Evolutionary conservation across 768 basidiomycete genomes (phyloP).

Genomic region (Amanita brunnescens): DNA sequence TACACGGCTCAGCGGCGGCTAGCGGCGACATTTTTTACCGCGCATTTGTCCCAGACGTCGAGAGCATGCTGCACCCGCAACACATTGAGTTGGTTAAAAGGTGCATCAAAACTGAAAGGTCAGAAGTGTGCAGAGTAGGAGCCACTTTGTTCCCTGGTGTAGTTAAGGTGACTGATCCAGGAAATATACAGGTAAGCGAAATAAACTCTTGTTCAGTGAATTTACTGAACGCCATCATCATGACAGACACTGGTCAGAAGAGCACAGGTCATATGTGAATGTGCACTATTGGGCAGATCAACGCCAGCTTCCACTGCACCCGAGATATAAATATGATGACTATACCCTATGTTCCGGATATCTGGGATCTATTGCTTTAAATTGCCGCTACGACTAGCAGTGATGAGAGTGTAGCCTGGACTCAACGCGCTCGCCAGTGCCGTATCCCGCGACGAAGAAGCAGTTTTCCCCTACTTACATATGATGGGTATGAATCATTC

Average conservation of each 20-base stretch:
- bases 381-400: slow-evolving; percentile 53
- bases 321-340: background rate
- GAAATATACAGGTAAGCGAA: slow-evolving; percentile 40
- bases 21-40: slow-evolving; percentile 76
- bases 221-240: slow-evolving; percentile 3
- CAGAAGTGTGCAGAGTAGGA: slow-evolving; percentile 68
- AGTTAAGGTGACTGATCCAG: slow-evolving; percentile 56
- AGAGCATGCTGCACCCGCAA: slow-evolving; percentile 59
- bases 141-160: slow-evolving; percentile 84
- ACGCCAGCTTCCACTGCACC: slow-evolving; percentile 2
- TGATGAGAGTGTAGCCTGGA: slow-evolving; percentile 80
- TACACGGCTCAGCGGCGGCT: slow-evolving; percentile 58
- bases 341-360: slow-evolving; percentile 11
- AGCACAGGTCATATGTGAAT: slow-evolving; percentile 84
- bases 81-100: slow-evolving; percentile 83
- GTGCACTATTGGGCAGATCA: slow-evolving; percentile 42
- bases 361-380: slow-evolving; percentile 15
- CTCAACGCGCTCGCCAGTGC: too few relatives aligned
- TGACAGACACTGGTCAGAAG: slow-evolving; percentile 61
- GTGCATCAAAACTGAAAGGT: slow-evolving; percentile 67
- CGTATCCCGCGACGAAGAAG: too few relatives aligned
- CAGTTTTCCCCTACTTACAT: too few relatives aligned
- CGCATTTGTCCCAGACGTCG: slow-evolving; percentile 79
- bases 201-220: slow-evolving; percentile 7
- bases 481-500: too few relatives aligned